Conservation (phyloP, 108 stramenopile species). For the Chaetoceros tenuissimus region DNA sequence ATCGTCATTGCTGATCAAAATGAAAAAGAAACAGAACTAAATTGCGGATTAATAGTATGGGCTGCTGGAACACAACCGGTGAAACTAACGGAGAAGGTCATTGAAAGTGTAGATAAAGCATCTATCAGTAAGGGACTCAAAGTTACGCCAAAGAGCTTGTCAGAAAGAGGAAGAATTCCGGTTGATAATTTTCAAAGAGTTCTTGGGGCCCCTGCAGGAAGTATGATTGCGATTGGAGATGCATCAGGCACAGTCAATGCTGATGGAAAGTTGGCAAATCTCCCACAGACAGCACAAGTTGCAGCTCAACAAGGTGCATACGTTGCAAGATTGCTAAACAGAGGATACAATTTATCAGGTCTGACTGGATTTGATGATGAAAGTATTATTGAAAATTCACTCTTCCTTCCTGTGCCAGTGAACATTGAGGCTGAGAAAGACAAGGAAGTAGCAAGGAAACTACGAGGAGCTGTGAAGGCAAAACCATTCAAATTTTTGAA, state of each 20-base stretch:
- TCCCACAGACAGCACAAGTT: slow-evolving; percentile 76
- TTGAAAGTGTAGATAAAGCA: slow-evolving; percentile 29
- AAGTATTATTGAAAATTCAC: slow-evolving; percentile 4
- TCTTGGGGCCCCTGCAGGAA: slow-evolving; percentile 5
- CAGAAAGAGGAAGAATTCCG: slow-evolving; percentile 13
- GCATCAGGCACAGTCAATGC: slow-evolving; percentile 38
- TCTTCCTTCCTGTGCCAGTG: slow-evolving; percentile 12
- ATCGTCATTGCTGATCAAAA: slow-evolving; percentile 15
- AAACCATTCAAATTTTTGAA: slow-evolving; percentile 60
- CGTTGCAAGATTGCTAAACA: slow-evolving; percentile 47
- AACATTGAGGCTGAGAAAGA: neutral
- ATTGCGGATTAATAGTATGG: slow-evolving; percentile 44
- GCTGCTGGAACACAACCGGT: slow-evolving; percentile 57
- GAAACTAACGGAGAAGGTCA: slow-evolving; percentile 38
- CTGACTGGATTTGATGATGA: slow-evolving; percentile 27
- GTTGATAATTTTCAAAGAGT: slow-evolving; percentile 59
- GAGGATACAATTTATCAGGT: slow-evolving; percentile 43
- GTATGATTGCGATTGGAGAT: slow-evolving; percentile 56
- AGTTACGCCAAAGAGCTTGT: neutral
- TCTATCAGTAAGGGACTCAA: slow-evolving; percentile 14
- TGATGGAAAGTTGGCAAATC: slow-evolving; percentile 5
- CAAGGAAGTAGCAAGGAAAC: slow-evolving; percentile 17
- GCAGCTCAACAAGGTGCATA: slow-evolving; percentile 77
- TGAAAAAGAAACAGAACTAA: slow-evolving; percentile 29
- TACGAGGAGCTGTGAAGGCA: slow-evolving; percentile 42